Evolutionary conservation across 2,329 filamentous ascomycete species (phyloP).

Genomic region (Talaromyces sp.): DNA sequence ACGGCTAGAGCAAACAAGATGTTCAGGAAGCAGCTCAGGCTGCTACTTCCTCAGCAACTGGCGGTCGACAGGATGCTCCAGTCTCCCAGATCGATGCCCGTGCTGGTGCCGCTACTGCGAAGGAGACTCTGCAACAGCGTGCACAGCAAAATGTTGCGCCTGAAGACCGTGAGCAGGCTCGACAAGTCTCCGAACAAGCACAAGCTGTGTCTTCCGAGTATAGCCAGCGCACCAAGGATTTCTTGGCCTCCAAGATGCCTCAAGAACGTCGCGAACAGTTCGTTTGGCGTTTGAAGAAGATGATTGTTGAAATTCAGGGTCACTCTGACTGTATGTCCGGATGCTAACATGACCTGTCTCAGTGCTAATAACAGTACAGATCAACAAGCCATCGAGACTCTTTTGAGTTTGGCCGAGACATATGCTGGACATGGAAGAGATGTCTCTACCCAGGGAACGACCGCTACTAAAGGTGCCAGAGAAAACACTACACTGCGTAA

Average conservation of each 20-base stretch:
- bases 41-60: constrained; percentile 50
- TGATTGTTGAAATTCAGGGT: constrained; percentile 93
- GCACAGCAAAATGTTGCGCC: constrained; percentile 28
- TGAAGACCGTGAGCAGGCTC: constrained; percentile 32
- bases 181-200: constrained; percentile 63
- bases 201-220: constrained; percentile 39
- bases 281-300: constrained; percentile 93
- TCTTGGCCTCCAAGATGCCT: constrained; percentile 82
- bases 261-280: constrained; percentile 89
- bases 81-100: constrained; percentile 54
- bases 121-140: constrained; percentile 48
- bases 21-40: constrained; percentile 56
- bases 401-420: constrained; percentile 77
- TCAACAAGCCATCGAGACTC: constrained; percentile 81
- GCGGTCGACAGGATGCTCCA: constrained; percentile 47
- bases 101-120: constrained; percentile 38
- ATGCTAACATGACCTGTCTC: not conserved
- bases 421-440: constrained; percentile 73
- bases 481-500: constrained; percentile 60
- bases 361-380: constrained; percentile 45
- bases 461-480: constrained; percentile 70
- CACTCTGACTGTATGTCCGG: constrained; percentile 74
- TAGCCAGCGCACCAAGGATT: constrained; percentile 58
- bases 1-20: constrained; percentile 41
- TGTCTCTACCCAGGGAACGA: constrained; percentile 61